Evolutionary conservation across 1,139 yeast species (phyloP), one percentile per base, ranked within the genome.

Genomic region (Suhomyces maxii): DNA sequence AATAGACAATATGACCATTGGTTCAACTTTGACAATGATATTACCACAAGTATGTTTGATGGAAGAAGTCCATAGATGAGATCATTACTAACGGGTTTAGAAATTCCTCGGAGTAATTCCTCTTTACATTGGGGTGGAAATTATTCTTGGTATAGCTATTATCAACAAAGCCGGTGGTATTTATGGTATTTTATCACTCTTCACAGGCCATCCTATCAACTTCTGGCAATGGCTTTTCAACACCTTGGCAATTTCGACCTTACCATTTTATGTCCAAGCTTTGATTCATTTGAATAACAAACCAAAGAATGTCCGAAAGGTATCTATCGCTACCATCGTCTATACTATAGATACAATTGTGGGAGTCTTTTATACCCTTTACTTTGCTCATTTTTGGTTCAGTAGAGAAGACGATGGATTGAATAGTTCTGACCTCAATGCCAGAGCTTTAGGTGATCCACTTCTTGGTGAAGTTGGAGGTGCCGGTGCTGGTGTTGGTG

Each of bases 131-230:
- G 98, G 97, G 8, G 96, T 90, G 25, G 98, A 93, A 64, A 64
- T 89, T 10, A 80, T 88, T 25, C 71, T 90, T n/a, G 86, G 89
- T 2, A 73, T 87, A 34, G 86, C 95, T 23, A 80, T 90, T 40
- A 76, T 91, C 56, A 91, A 93, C 70, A 91, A 91, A 64, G 89
- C 93, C 52, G 84, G 96, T 47, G 97, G 98, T 8, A 73, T 84
- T 26, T 93, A 86, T 65, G 99, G 98, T 28, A 73, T 91, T 36
- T 71, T 91, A 33, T 90, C 98, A 1, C 68, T 93, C 37, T 79
- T 93, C 59, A 91, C 97, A 0, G 95, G 97, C 2, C 97, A 90
- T 59, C 95, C 95, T 2, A 76, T 91, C 48, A 84, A 84, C 52
- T 81, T 83, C 51, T 73, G 86, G 73, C 97, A 93, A 62, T 88